A percentile compares a stretch with the other conserved stretches of the same genome.
Evolutionary conservation across 805 yeast species (phyloP).

Genomic region (Candida palmyrensis): DNA sequence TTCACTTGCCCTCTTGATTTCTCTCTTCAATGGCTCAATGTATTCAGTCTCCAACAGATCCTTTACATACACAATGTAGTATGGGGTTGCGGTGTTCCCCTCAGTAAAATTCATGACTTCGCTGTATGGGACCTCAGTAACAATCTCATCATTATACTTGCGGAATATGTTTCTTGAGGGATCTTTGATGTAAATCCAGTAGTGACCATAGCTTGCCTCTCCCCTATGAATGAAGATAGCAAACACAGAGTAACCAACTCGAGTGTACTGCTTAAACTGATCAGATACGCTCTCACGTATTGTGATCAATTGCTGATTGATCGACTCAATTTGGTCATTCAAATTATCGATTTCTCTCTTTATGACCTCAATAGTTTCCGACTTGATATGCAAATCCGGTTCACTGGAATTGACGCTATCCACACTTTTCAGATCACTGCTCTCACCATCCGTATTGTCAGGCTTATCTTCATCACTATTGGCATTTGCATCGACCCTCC

Average conservation of each 20-base stretch:
- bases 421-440: no score
- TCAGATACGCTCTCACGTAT: slow-evolving; percentile 46
- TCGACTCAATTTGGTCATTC: slow-evolving; percentile 37
- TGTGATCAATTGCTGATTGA: slow-evolving; percentile 37
- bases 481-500: no score
- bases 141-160: slow-evolving; percentile 92
- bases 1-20: no score
- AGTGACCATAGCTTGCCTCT: slow-evolving; percentile 94
- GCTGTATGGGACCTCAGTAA: slow-evolving; percentile 65
- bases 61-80: slow-evolving; percentile 79
- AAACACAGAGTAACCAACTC: slow-evolving; percentile 75
- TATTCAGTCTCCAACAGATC: slow-evolving; percentile 49
- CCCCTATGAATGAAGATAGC: slow-evolving; percentile 95
- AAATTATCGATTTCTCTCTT: slow-evolving; percentile 43
- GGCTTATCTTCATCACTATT: no score
- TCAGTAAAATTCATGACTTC: slow-evolving; percentile 64
- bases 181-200: slow-evolving; percentile 92
- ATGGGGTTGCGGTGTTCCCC: slow-evolving; percentile 88
- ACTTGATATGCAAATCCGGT: slow-evolving; percentile 24
- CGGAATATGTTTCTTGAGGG: slow-evolving; percentile 62
- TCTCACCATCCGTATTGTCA: no score
- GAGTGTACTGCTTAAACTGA: slow-evolving; percentile 59
- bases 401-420: no score
- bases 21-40: slow-evolving; percentile 63
- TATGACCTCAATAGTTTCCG: slow-evolving; percentile 44